Evolutionary conservation across 306 rosid species (phyloP).

Genomic region (Vigna angularis): DNA sequence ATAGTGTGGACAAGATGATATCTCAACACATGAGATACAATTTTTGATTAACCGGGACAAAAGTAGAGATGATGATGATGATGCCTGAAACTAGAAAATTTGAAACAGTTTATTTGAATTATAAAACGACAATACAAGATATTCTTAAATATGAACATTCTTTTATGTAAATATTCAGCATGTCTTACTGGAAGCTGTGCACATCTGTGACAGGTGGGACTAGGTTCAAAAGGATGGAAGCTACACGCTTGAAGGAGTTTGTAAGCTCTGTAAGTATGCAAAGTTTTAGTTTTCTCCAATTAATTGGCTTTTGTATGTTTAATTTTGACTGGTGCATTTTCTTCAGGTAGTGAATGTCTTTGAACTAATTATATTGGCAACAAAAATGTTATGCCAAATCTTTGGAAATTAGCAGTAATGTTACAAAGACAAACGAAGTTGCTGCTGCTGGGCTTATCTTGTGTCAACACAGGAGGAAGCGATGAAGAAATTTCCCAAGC

Average conservation of each 20-base stretch:
- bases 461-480: conserved; percentile 21
- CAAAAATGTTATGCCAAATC: neutral
- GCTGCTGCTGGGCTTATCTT: neutral
- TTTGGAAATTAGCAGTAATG: neutral
- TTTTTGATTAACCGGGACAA: neutral
- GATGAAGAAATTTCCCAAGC: neutral
- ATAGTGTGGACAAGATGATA: neutral
- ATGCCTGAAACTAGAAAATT: neutral
- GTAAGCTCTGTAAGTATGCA: conserved; percentile 28
- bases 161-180: neutral
- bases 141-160: conserved; percentile 4
- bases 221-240: conserved; percentile 54
- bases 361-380: neutral
- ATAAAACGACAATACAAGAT: neutral
- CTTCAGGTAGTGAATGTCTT: neutral
- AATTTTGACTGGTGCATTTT: neutral
- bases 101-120: conserved; percentile 19
- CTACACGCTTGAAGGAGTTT: conserved; percentile 42
- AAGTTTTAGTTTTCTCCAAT: conserved; percentile 11
- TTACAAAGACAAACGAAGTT: neutral
- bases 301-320: conserved; percentile 15
- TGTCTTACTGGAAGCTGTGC: conserved; percentile 16
- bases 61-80: neutral
- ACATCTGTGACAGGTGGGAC: conserved; percentile 48
- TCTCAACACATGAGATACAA: neutral